Base-by-base conservation (phyloP, 768 basidiomycete species). In the Asterophora parasitica region DNA sequence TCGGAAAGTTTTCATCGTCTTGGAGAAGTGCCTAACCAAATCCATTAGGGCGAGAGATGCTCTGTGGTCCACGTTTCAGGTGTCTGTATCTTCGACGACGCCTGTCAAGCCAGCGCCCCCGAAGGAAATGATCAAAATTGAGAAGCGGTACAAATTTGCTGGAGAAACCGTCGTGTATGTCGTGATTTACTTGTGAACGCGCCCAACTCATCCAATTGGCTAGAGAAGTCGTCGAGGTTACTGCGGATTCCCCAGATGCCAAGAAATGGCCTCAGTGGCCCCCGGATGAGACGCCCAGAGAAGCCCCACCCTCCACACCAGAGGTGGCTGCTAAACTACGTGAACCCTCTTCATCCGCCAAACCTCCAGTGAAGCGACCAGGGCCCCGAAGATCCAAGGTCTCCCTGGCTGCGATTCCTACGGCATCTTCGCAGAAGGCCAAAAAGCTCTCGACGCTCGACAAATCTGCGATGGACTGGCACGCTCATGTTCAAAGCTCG, bases 391-490 rank as follows among this genome's bases (percentile, higher is more conserved):
- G 82, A 58, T 67, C 85, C 1, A 83, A 81, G 58, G 73, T 72
- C 0, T 64, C 70, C 2, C 71, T 90, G 6, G 72, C 77, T 0
- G 65, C 76, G 11, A 62, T 85, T 27, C 85, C 85, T 0, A 68
- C 68, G 10, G 52, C 65, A 31, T 57, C 69, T 7, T 50, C 71
- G 0, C 68, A 65, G 10, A 88, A 83, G 58, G 70, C 81, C 1
- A 88, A 85, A 62, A 92, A 87, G 65, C 72, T 93, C 7, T 82
- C 85, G 17, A 92, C 88, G 19, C 72, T 93, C 11, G 88, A 91
- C 52, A 92, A 92, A 62, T 89, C 87, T 0, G 81, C 85, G 10
- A 81, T 93, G 78, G 91, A 93, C 60, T 93, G 91, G 91, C 74
- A 75, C 23, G 65, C 78, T 0, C 88, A 92, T 55, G 64, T 89